Conservation (phyloP, 106 monocot genomes). For the Apostasia shenzhenica region DNA sequence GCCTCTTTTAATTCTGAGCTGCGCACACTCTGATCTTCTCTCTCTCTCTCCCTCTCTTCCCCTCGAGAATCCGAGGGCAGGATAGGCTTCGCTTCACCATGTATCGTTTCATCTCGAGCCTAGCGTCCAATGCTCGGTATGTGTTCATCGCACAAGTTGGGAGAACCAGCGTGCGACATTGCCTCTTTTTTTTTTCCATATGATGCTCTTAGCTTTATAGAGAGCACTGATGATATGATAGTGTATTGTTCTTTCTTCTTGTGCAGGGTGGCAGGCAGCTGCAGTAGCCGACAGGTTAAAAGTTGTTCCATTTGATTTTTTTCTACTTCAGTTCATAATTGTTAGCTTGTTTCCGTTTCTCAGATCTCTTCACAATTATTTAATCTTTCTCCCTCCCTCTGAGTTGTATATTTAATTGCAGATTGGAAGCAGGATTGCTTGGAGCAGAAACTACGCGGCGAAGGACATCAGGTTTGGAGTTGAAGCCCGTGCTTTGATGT, state of each 20-base stretch:
- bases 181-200: not conserved
- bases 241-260: conserved; percentile 4
- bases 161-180: not conserved
- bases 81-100: conserved; percentile 6
- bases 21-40: not conserved
- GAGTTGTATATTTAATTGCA: not conserved
- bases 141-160: not conserved
- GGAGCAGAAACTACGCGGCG: conserved; percentile 48
- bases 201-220: not conserved
- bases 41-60: not conserved
- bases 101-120: conserved; percentile 21
- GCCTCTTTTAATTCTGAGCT: not conserved
- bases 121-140: conserved; percentile 31
- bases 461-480: conserved; percentile 39
- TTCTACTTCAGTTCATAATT: not conserved
- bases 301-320: not conserved
- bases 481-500: conserved; percentile 42
- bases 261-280: conserved; percentile 18
- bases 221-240: not conserved
- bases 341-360: not conserved
- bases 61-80: too few relatives aligned
- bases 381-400: not conserved
- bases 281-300: conserved; percentile 24
- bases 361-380: not conserved
- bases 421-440: conserved; percentile 23